Evolutionary conservation across 2,329 filamentous ascomycete species (phyloP).

Genomic region (Microcyclospora tardicrescens): DNA sequence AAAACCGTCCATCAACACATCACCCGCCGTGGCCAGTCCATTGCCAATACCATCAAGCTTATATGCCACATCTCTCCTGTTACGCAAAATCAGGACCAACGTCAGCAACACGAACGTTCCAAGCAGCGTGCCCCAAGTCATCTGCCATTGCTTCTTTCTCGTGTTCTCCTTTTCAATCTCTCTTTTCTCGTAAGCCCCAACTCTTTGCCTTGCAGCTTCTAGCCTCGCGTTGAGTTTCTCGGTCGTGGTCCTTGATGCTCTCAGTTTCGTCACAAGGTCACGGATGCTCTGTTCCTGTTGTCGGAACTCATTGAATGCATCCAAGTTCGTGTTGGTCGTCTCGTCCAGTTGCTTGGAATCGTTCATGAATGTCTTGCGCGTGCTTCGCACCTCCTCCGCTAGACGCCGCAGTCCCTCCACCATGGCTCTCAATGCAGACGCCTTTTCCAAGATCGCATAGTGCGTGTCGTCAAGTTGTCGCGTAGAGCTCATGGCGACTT

Average conservation of each 20-base stretch:
- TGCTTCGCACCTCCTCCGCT: conserved; percentile 43
- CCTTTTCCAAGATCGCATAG: conserved; percentile 58
- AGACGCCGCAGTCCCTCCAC: conserved; percentile 54
- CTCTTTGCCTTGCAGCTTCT: conserved; percentile 47
- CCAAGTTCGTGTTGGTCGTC: conserved; percentile 50
- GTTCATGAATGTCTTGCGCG: conserved; percentile 36
- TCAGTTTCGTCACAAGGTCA: conserved; percentile 48
- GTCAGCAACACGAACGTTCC: conserved; percentile 12
- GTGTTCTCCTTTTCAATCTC: conserved; percentile 57
- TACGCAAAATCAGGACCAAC: conserved; percentile 14
- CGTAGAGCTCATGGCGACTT: conserved; percentile 48
- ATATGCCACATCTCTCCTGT: conserved; percentile 11
- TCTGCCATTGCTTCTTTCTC: conserved; percentile 26
- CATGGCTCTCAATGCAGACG: conserved; percentile 50
- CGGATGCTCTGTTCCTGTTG: conserved; percentile 52
- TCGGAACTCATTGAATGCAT: conserved; percentile 48
- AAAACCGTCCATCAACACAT: conserved; percentile 10
- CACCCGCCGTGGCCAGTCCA: conserved; percentile 8
- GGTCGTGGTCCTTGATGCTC: conserved; percentile 46
- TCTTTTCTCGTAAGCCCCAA: conserved; percentile 54
- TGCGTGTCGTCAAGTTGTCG: conserved; percentile 60
- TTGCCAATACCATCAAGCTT: conserved; percentile 8
- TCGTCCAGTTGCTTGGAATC: conserved; percentile 47
- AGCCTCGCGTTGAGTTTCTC: conserved; percentile 49
- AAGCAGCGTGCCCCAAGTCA: conserved; percentile 14